phyloP scores from a whole-genome alignment of 805 yeast genomes.

The Metschnikowia continentalis region DNA sequence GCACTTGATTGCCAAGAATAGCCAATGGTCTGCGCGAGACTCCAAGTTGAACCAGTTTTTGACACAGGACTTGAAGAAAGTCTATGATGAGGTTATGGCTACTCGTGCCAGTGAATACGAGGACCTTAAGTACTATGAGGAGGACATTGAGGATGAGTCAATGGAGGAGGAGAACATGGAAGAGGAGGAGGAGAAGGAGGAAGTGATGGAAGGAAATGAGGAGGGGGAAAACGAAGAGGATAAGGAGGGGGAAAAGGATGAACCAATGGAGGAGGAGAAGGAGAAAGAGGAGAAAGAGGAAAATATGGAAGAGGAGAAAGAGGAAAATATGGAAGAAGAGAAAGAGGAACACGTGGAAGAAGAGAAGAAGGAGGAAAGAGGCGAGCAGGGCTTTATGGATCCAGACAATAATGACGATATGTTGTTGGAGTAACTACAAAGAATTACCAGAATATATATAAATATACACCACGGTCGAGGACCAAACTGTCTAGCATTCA shows the following conservation, averaged over 20 bases:
- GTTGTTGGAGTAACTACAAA: background rate
- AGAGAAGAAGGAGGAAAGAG: background rate
- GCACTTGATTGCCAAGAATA: constrained; percentile 27
- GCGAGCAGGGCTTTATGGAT: background rate
- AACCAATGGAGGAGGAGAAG: constrained; percentile 1
- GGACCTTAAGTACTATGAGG: constrained; percentile 22
- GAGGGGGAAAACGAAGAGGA: background rate
- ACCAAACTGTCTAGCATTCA: background rate
- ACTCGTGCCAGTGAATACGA: constrained; percentile 28
- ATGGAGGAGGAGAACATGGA: constrained; percentile 14
- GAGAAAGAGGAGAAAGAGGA: constrained; percentile 1
- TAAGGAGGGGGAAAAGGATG: background rate
- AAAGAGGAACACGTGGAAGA: background rate
- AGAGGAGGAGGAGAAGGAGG: constrained; percentile 3
- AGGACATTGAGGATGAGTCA: constrained; percentile 14
- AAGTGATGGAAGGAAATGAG: background rate
- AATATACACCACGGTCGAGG: background rate
- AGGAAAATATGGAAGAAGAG: background rate
- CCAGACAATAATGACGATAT: background rate
- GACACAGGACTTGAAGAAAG: constrained; percentile 21
- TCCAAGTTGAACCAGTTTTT: constrained; percentile 28
- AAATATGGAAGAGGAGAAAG: background rate
- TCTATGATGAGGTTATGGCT: constrained; percentile 26
- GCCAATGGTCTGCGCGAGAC: constrained; percentile 35
- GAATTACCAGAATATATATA: background rate